Evolutionary conservation across 106 monocot genomes (phyloP).

Genomic region (Ottelia alismoides): DNA sequence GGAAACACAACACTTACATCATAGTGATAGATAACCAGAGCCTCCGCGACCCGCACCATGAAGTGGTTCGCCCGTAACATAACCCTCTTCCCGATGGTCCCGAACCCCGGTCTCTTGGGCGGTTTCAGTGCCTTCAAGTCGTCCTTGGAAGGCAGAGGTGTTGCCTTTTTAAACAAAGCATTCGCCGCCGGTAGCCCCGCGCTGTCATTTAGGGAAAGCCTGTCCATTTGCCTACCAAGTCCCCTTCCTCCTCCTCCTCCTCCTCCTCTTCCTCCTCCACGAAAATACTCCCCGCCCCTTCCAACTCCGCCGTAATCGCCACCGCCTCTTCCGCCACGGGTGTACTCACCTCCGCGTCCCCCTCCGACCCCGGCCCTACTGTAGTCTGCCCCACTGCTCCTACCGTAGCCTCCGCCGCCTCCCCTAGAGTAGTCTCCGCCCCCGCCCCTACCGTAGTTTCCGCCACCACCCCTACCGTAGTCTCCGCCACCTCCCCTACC

Average conservation of each 20-base stretch:
- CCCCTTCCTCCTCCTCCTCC: too few relatives aligned
- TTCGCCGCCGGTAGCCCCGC: too few relatives aligned
- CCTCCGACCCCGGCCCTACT: not conserved
- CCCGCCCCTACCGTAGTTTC: too few relatives aligned
- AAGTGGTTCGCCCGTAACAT: constrained; percentile 3
- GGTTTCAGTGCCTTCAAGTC: not conserved
- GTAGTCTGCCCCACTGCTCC: not conserved
- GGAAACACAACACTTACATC: constrained; percentile 12
- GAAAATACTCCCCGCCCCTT: too few relatives aligned
- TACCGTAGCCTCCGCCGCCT: not conserved
- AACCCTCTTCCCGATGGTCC: not conserved
- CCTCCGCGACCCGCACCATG: not conserved
- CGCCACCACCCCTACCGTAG: too few relatives aligned
- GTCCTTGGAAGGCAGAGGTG: not conserved
- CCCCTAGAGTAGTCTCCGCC: too few relatives aligned
- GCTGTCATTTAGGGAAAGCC: too few relatives aligned
- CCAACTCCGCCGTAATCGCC: too few relatives aligned
- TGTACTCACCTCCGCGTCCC: not conserved
- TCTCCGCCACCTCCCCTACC: too few relatives aligned
- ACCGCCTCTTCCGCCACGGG: not conserved
- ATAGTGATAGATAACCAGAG: constrained; percentile 3
- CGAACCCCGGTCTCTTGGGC: constrained; percentile 1
- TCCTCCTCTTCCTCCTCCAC: too few relatives aligned
- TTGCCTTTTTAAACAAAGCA: too few relatives aligned
- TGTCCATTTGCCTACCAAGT: too few relatives aligned